Base-by-base conservation (phyloP, 1,284 basidiomycete species). In the Veloboletus limbatus region DNA sequence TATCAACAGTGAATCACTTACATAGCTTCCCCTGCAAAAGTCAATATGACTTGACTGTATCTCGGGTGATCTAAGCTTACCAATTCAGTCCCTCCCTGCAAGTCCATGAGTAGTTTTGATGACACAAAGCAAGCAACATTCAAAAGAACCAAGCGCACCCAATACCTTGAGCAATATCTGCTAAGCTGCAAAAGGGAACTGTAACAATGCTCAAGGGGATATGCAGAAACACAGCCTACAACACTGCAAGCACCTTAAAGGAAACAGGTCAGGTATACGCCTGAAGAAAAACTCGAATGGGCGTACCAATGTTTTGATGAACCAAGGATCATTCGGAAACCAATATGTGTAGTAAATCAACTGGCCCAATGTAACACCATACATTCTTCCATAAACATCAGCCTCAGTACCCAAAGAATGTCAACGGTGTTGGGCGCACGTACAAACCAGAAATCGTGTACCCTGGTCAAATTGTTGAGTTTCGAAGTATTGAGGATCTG, bases 301-400 rank as follows among this genome's bases (percentile, higher is more conserved):
- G 8, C 46, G 2, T 26, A 52, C 52, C 1, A 51, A 25, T 24
- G 21, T 25, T 20, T 41, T 54, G 0, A 31, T 18, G 13, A 10
- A 11, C 17, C 32, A 32, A 9, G 27, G 17, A 18, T 53, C 53
- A 1, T 40, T 8, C 4, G 53, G 48, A 43, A 53, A 53, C 48
- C 41, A 53, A 20, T 3, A 20, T 5, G 13, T 3, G 14, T 53
- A 53, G 14, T 31, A 52, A 20, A 38, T 21, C 3, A 31, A 36
- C 17, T 53, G 52, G 13, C 42, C 40, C 25, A 54, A 11, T 18
- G 40, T 52, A 0, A 14, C 30, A 20, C 52, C 53, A 1, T 53
- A 54, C 48, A 54, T n/a, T n/a, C n/a, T n/a, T n/a, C n/a, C n/a
- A n/a, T n/a, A n/a, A n/a, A n/a, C n/a, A n/a, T n/a, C n/a, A n/a